Base-by-base conservation (phyloP, 2,329 filamentous ascomycete species). In the Paracoccidioides brasiliensis region DNA sequence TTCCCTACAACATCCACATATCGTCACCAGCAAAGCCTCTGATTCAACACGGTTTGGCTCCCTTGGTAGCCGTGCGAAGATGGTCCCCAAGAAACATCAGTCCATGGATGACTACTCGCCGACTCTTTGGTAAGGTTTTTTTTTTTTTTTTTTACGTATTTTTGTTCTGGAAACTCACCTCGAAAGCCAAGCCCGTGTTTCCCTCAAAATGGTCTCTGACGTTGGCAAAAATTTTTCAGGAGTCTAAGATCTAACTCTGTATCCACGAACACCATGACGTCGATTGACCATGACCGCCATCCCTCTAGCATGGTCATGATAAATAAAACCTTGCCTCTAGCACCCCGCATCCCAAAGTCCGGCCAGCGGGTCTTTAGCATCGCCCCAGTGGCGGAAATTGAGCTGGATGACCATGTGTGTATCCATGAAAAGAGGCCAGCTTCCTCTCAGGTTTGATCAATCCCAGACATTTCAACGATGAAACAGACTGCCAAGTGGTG, bases 41-140 rank as follows among this genome's bases (percentile, higher is more conserved):
- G 53, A 55, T 30, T 55, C 58, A 30, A 43, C 55, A 7, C 55
- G 48, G 15, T 52, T 64, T 8, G 64, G 61, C 5, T 66, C 62
- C 4, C 56, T 64, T 30, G 57, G 63, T n/a, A 69, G 62, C 32
- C 63, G 62, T 5, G 62, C 63, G 5, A 70, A 62, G 54, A 58
- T 64, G 2, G 44, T 69, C 2, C 65, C 66, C 50, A 61, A 57
- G 28, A 61, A 59, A 46, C 58, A 58, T 41, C 62, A 60, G 55
- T 51, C 55, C 33, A 52, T 15, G 41, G 46, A 6, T 38, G 52
- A 53, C 42, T 43, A 55, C 37, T 55, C 30, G 8, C 35, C 38
- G 14, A 35, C 15, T 30, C 50, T 53, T 12, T 46, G 7, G 28
- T 40, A 46, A 15, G 22, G 30, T 3, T n/a, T 6, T 22, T 3